phyloP scores from a whole-genome alignment of 257 asterid genomes.

The Scutellaria galericulata region DNA sequence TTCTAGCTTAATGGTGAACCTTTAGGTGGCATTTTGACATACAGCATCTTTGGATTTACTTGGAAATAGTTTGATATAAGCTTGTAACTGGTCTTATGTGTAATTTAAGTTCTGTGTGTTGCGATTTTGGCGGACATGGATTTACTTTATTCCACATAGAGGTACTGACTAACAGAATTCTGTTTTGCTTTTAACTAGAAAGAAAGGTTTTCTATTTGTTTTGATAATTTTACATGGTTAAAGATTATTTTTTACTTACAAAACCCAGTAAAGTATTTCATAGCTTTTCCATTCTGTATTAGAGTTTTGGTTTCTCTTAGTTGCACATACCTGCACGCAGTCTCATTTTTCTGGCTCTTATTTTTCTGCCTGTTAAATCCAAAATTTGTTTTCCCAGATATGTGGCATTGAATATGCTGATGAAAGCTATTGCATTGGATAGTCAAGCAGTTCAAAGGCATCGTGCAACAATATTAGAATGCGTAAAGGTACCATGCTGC shows the following conservation, averaged over 20 bases:
- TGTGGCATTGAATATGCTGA: slow-evolving; percentile 97
- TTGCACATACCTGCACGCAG: slow-evolving; percentile 18
- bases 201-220: not conserved
- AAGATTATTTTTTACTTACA: not conserved
- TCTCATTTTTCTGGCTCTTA: slow-evolving; percentile 34
- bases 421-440: slow-evolving; percentile 91
- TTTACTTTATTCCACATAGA: too few species aligned
- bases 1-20: not conserved
- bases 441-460: slow-evolving; percentile 99
- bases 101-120: slow-evolving; percentile 4
- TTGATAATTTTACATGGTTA: slow-evolving; percentile 12
- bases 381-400: slow-evolving; percentile 63
- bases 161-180: not conserved
- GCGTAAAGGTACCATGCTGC: slow-evolving; percentile 79
- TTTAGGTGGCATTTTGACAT: slow-evolving; percentile 8
- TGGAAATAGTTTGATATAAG: not conserved
- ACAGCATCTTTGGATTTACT: not conserved
- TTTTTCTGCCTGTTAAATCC: slow-evolving; percentile 37
- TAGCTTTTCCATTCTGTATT: slow-evolving; percentile 13
- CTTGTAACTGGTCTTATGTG: not conserved
- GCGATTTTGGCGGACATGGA: not conserved
- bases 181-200: slow-evolving; percentile 16
- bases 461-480: slow-evolving; percentile 92
- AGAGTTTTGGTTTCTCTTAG: slow-evolving; percentile 20
- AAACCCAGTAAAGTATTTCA: not conserved